phyloP scores from a whole-genome alignment of 176 grass and related monocot genomes.

The Triticum urartu region DNA sequence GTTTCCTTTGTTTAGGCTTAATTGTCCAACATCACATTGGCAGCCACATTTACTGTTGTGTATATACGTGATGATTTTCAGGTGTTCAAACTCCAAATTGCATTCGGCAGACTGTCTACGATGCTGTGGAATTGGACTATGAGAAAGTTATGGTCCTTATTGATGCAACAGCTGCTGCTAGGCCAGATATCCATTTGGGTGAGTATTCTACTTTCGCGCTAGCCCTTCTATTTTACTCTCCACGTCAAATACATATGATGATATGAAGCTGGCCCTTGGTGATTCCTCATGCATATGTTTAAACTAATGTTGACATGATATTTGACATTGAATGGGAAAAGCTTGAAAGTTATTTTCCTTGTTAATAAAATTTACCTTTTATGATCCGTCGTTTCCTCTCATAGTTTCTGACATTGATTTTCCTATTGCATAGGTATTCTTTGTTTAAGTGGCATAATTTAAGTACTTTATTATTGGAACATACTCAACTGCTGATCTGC shows the following conservation, averaged over 20 bases:
- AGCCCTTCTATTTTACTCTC: background rate
- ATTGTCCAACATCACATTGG: background rate
- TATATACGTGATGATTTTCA: conserved; percentile 29
- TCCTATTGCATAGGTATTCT: background rate
- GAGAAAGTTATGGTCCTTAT: conserved; percentile 66
- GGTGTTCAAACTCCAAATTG: conserved; percentile 97
- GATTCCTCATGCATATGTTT: conserved; percentile 4
- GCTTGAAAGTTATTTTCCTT: background rate
- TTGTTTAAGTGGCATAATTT: background rate
- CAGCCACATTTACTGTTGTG: background rate
- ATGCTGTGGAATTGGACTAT: conserved; percentile 89
- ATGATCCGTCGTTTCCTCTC: background rate
- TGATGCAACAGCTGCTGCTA: conserved; percentile 86
- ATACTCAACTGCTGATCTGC: background rate
- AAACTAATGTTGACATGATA: background rate
- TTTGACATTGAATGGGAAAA: background rate
- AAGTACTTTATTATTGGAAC: background rate
- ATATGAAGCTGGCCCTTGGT: background rate
- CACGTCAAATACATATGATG: background rate
- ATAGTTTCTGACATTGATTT: background rate
- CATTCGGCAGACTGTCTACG: conserved; percentile 87
- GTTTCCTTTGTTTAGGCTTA: background rate
- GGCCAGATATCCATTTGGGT: conserved; percentile 87
- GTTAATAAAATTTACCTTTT: background rate
- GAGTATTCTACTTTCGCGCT: conserved; percentile 25